phyloP scores from a whole-genome alignment of 2,329 filamentous ascomycete genomes.

The Colletotrichum ledebouriae region DNA sequence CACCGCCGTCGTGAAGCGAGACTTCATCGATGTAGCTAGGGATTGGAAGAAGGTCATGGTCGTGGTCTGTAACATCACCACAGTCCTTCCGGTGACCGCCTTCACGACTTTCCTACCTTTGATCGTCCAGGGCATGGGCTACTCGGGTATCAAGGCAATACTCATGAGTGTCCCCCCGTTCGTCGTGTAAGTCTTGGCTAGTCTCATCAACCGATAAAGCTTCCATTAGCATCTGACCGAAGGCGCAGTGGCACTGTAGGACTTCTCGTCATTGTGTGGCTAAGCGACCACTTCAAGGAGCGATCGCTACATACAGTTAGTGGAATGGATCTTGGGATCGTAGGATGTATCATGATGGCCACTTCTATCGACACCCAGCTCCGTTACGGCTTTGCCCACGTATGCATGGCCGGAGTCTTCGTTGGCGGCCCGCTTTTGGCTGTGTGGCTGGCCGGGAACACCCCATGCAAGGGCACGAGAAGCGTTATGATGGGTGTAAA shows the following conservation, averaged over 20 bases:
- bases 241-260: constrained; percentile 32
- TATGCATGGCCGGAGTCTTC: constrained; percentile 51
- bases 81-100: constrained; percentile 19
- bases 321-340: constrained; percentile 42
- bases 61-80: constrained; percentile 23
- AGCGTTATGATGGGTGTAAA: constrained; percentile 64
- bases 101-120: constrained; percentile 22
- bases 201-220: neutral
- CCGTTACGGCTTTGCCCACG: constrained; percentile 45
- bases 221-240: constrained; percentile 18
- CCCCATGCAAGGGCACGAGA: constrained; percentile 61
- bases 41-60: constrained; percentile 23
- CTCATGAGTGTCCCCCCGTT: constrained; percentile 24
- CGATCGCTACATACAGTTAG: constrained; percentile 44
- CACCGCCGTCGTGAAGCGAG: constrained; percentile 1
- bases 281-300: constrained; percentile 44
- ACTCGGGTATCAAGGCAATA: constrained; percentile 18
- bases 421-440: constrained; percentile 64
- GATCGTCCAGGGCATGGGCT: constrained; percentile 20
- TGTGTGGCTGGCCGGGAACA: constrained; percentile 68
- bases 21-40: constrained; percentile 10
- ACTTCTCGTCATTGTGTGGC: constrained; percentile 42
- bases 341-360: constrained; percentile 45
- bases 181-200: constrained; percentile 27
- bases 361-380: constrained; percentile 41